A percentile compares a stretch with the other conserved stretches of the same genome.
Evolutionary conservation across 2,329 filamentous ascomycete species (phyloP).

Genomic region (Cordyceps sp.): DNA sequence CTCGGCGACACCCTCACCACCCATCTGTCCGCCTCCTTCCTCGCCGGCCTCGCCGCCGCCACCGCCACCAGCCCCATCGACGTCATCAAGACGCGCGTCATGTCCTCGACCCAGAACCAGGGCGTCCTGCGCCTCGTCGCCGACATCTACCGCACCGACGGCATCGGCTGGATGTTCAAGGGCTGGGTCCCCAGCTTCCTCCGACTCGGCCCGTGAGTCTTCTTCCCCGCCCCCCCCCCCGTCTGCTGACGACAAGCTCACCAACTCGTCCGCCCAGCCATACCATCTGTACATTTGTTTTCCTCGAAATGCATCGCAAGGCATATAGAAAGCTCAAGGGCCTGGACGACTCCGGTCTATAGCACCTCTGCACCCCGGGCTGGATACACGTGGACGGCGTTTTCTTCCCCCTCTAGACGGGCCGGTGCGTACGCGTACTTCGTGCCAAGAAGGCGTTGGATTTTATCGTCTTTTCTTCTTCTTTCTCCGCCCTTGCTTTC

Average conservation of each 20-base stretch:
- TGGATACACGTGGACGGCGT: constrained; percentile 8
- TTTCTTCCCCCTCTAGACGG: constrained; percentile 2
- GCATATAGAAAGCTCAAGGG: constrained; percentile 43
- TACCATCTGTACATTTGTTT: constrained; percentile 75
- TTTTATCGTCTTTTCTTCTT: no score
- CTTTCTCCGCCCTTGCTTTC: no score
- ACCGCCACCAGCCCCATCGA: constrained; percentile 75
- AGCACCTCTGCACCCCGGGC: no score
- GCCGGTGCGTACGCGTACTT: no score
- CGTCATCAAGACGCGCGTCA: constrained; percentile 78
- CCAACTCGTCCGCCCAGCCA: constrained; percentile 38
- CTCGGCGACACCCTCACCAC: constrained; percentile 56
- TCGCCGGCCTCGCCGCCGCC: constrained; percentile 70
- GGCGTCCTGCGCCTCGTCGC: constrained; percentile 42
- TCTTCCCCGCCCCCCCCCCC: neutral
- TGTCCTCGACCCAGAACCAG: constrained; percentile 43
- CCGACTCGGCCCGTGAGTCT: constrained; percentile 42
- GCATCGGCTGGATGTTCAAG: constrained; percentile 71
- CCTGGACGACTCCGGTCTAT: constrained; percentile 12
- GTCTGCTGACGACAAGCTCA: no score
- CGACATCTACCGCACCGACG: constrained; percentile 55
- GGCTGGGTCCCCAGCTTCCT: constrained; percentile 73
- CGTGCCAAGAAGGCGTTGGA: no score
- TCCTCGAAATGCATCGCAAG: constrained; percentile 75
- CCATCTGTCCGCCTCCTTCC: constrained; percentile 61